Evolutionary conservation across 192 early-diverging fungal species (phyloP).

Genomic region (Spizellomyces sp.): DNA sequence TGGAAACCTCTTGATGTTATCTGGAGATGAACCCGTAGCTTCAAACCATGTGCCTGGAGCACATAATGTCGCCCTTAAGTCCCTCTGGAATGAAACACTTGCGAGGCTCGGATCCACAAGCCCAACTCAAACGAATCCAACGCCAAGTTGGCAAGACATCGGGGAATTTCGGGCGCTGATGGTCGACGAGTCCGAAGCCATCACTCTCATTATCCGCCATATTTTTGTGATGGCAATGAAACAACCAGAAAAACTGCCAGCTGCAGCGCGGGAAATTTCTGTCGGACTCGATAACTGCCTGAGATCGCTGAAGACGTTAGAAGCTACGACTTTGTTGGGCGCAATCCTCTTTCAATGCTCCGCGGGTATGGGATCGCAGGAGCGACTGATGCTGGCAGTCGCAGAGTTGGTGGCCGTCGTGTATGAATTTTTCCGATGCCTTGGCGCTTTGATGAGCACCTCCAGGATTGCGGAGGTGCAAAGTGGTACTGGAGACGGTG

Average conservation of each 20-base stretch:
- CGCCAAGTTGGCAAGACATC: neutral
- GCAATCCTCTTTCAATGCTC: neutral
- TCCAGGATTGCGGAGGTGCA: neutral
- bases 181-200: constrained; percentile 1
- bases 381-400: neutral
- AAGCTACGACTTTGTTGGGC: constrained; percentile 1
- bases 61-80: too few species aligned
- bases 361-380: neutral
- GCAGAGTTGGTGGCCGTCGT: neutral
- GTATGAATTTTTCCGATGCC: neutral
- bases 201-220: neutral
- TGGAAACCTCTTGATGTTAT: too few species aligned
- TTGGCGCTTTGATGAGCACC: neutral
- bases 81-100: too few species aligned
- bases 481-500: too few species aligned
- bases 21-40: too few species aligned
- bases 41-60: too few species aligned
- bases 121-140: too few species aligned
- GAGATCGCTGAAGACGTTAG: neutral
- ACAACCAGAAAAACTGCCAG: neutral
- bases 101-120: too few species aligned
- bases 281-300: constrained; percentile 2
- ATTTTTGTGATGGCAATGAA: neutral
- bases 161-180: neutral
- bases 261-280: neutral